Evolutionary conservation across 2,329 filamentous ascomycete genomes (phyloP), one percentile per base, ranked within the genome.

Genomic region (Pseudofabraea citricarpa): DNA sequence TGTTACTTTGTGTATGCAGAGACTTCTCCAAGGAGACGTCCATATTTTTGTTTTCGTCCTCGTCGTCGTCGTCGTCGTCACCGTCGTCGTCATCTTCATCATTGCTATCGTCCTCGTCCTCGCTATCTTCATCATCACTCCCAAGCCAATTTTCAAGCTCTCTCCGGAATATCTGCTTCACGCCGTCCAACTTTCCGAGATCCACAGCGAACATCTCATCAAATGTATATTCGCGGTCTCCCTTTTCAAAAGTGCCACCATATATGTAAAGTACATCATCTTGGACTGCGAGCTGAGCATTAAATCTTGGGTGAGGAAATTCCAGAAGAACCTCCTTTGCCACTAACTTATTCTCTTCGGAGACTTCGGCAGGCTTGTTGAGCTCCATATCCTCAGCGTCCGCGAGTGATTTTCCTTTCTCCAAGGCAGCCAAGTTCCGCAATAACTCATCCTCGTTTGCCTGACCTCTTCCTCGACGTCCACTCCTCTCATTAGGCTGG

Each of bases 151-250:
- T 90, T 58, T 89, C 79, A 54, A 90, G 82, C 54, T 94, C 86
- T 41, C 88, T 77, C 62, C 75, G 87, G 70, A 91, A 97, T 37
- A 97, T 79, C 65, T 96, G 86, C 62, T 90, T 91, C 52, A 93
- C 91, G 3, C 93, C 93, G 55, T 97, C 90, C 48, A 98, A 74
- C 65, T 95, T 96, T 47, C 85, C 90, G n/a, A 98, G 73, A 58
- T 98, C 90, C 47, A 97, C 82, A 2, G 89, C 84, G 66, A 94
- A 94, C 65, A 98, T 73, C 57, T 98, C 93, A 55, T 96, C 90
- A 64, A 97, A 95, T 0, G 90, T 97, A 58, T 87, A 95, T 64
- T 98, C 93, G 18, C 88, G 79, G 57, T 98, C 93, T 15, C 88
- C 91, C 61, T 95, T 93, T 61, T 98, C 93, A 57, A 86, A 96